Base-by-base conservation (phyloP, 495 filamentous ascomycete genomes). In the Podospora pseudocomata region DNA sequence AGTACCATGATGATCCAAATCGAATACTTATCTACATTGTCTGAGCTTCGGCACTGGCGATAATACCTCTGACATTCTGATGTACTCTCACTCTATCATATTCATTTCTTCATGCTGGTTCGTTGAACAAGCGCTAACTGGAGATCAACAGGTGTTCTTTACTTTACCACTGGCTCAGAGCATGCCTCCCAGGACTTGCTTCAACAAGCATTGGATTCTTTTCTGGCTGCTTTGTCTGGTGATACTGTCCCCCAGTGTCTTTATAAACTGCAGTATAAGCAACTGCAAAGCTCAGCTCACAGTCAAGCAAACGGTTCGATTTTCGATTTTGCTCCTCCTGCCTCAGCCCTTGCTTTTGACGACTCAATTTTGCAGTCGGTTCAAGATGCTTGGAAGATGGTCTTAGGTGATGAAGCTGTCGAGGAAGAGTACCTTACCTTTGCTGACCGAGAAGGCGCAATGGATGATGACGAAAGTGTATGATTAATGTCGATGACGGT, bases 11-110 rank as follows among this genome's bases (percentile, higher is more conserved):
- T 94, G 93, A 96, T 93, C 88, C 90, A 84, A 75, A 77, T 81
- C 82, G 88, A 94, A 93, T 90, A 94, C 92, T 97, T 97, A 97
- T 95, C 93, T 97, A 97, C 93, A 97, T 97, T 97, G 91, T 89
- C 93, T 92, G 91, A 88, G 81, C 79, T 87, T 85, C 80, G 81
- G 77, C 79, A 81, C 88, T 94, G 92, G 93, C 87, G 91, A 92
- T 84, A 87, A 85, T 86, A 90, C 87, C 87, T 92, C 88, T 91
- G 88, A 92, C 89, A 92, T 87, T 84, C 93, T 97, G 93, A 97
- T 88, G 75, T 77, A 78, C 74, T 83, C 81, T 19, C 27, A 39
- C 61, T 63, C 20, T 16, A 44, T 44, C 30, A 28, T 39, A 26
- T 63, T 68, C 54, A 59, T 65, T 73, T 73, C 68, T 69, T 69